Conservation (phyloP, 192 early-diverging fungal genomes). For the Glomus cerebriforme region DNA sequence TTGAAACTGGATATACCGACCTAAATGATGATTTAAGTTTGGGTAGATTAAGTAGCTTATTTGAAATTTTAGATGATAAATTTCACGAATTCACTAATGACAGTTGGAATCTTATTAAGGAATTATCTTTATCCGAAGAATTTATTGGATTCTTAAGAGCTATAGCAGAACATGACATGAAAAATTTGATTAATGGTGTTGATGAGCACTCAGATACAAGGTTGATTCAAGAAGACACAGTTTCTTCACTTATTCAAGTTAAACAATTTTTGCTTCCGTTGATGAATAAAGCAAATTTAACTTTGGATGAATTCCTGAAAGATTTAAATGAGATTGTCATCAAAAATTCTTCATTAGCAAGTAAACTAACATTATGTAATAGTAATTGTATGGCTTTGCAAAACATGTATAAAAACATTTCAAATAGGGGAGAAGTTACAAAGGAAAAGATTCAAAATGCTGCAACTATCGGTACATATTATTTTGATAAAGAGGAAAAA, state of each 20-base stretch:
- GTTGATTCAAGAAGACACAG: slow-evolving; percentile 30
- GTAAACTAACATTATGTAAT: slow-evolving; percentile 32
- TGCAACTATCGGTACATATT: slow-evolving; percentile 12
- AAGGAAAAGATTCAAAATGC: slow-evolving; percentile 30
- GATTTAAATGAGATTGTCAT: background rate
- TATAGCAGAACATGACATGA: slow-evolving; percentile 26
- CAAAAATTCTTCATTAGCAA: background rate
- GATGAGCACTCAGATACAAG: slow-evolving; percentile 33
- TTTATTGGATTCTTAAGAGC: background rate
- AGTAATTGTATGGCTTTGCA: slow-evolving; percentile 22
- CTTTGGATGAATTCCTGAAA: background rate
- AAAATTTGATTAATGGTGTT: slow-evolving; percentile 36
- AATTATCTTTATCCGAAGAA: background rate
- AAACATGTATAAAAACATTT: slow-evolving; percentile 31
- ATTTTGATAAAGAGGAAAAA: slow-evolving; percentile 22
- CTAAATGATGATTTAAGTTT: background rate
- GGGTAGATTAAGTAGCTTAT: background rate
- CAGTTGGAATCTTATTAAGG: background rate
- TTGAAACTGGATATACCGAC: background rate
- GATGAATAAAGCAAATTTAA: slow-evolving; percentile 14
- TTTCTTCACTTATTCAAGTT: slow-evolving; percentile 31
- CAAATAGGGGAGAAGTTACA: slow-evolving; percentile 32
- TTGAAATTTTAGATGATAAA: background rate
- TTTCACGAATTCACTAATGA: background rate
- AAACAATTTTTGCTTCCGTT: slow-evolving; percentile 25